Base-by-base conservation (phyloP, 1,284 basidiomycete genomes). In the Meira nashicola region DNA sequence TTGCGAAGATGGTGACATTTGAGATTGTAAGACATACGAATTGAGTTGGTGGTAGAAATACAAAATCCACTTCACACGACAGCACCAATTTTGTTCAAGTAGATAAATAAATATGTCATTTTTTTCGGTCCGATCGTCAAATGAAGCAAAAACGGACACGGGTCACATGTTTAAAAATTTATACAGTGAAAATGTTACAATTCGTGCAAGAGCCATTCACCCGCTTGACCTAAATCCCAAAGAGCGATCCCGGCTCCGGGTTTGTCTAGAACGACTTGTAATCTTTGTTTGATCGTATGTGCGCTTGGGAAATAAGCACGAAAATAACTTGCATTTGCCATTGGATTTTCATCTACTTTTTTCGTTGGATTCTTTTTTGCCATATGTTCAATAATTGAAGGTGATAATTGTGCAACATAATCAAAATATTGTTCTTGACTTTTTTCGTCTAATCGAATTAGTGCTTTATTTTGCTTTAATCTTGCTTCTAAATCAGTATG, bases 151-250 rank as follows among this genome's bases (percentile, higher is more conserved):
- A 33, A 33, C 4, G 28, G 28, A 8, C 28, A 33, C 28, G 8
- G 28, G 28, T 33, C 28, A 33, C 28, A 33, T 33, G 28, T 3
- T 4, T 33, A 33, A 8, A n/a, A n/a, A n/a, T n/a, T n/a, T 33
- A 33, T 33, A 33, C 28, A 33, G 28, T 40, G 39, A 40, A 10
- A 11, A 43, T 8, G 7, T 39, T 59, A 61, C 39, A 61, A 25
- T 14, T 39, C 57, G n/a, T 54, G 55, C 25, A 62, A 38, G 23
- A 62, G 39, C 60, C 60, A 62, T 14, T 53, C 58, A n/a, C 57
- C 56, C 5, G 43, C 55, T 41, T 59, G 57, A 4, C 60, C 60
- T 4, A 62, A 28, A 37, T 62, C 60, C 60, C 60, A 62, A 11
- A 62, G 50, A 23, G 60, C 60, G 1, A 62, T 33, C 2, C 58